Evolutionary conservation across 1,139 yeast genomes (phyloP), one percentile per base, ranked within the genome.

Genomic region (Taiozyma sp.): DNA sequence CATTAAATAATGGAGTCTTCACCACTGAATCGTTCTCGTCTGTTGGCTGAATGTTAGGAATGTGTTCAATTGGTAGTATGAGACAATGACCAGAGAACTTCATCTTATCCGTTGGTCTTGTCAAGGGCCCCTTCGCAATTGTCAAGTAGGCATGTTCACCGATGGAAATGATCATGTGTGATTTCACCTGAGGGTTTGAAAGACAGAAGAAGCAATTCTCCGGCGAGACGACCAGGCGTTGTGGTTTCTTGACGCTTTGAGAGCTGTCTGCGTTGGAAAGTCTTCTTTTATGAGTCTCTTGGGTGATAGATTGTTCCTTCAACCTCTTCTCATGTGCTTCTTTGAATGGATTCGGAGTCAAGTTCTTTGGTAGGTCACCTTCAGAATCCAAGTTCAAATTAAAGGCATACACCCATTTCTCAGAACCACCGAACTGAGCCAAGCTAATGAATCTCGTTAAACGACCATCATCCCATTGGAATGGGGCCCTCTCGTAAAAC

Each of bases 101-200:
- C 63, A 78, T 65, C 10, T 65, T 63, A 23, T 64, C 65, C 27
- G 65, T 58, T 2, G 84, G 77, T 43, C 76, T 69, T 1, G 90
- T 79, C 30, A 92, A 68, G 0, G 97, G 97, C 0, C 98, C 98
- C 62, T 88, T 90, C 0, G 97, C 96, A 16, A 85, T 75, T 0
- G 97, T 87, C 54, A 91, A 52, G 63, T 90, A 92, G 1, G 83
- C 70, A 43, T 74, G 72, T 10, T 77, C 76, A 0, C 89, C 93
- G 51, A 92, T 84, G 0, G 95, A 80, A 1, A 89, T 78, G 32
- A 92, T 80, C 85, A 92, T 81, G 65, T 90, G 96, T 4, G 87
- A 76, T 59, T 87, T 95, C 6, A 88, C 78, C 22, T 82, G 78
- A 0, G 96, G 89, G 61, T 89, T 89, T 1, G 95, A 82, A 27